Evolutionary conservation across 2,329 filamentous ascomycete species (phyloP), one percentile per base, ranked within the genome.

Genomic region (Penicillium palitans): DNA sequence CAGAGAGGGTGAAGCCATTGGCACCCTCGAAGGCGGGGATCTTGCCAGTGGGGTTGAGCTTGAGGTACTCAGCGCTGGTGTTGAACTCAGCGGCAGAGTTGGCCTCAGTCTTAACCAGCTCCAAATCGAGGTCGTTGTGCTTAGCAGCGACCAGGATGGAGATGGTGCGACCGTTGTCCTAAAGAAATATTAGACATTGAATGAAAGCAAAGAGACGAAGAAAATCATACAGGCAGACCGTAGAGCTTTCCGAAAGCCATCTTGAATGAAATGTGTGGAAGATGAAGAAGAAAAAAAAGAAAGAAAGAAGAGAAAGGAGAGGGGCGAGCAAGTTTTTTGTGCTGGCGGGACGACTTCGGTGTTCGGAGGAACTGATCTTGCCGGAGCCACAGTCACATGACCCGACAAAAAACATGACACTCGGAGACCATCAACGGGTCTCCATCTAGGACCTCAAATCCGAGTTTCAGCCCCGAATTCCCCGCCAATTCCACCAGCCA

Each of bases 181-280:
- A 75, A 57, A 68, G 33, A 29, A 29, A 29, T 8, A 29, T 33
- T 29, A 53, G 44, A 52, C 4, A 44, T 10, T n/a, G 37, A 35
- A 27, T 5, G 24, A 48, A 45, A n/a, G 13, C 2, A 35, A n/a
- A 42, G 15, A 37, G 29, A 21, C 2, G 8, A 7, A 21, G 9
- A 48, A 15, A 39, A 66, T 74, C 82, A 71, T 88, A 96, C 93
- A 82, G 86, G 78, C 79, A 85, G 87, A 78, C 89, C 90, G 87
- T 95, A 98, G 76, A 99, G 87, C 85, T 96, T 99, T 83, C 95
- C 95, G 86, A 99, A 98, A 77, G 90, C 85, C 90, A 96, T 96
- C 79, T 85, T 91, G 83, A 72, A 63, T 60, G 52, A 55, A 60
- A 57, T 54, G 52, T 58, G 52, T 55, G 57, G 44, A 57, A 53